Evolutionary conservation across 164 flowering plant genomes (phyloP).

Genomic region (Vitis rotundifolia): DNA sequence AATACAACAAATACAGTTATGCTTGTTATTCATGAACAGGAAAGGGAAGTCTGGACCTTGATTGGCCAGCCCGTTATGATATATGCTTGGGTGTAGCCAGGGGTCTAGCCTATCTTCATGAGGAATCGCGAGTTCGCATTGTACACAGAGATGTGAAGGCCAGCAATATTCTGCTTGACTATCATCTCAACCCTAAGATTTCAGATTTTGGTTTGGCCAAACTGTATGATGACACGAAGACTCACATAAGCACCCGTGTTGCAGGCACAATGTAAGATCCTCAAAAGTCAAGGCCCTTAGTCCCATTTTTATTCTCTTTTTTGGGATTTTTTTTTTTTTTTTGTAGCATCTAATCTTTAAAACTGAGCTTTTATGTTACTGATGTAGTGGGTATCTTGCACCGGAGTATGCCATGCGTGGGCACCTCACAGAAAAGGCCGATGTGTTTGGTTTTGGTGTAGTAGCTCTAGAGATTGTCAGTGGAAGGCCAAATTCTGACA

Average conservation of each 20-base stretch:
- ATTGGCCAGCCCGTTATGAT: slow-evolving; percentile 58
- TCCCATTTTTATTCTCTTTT: background rate
- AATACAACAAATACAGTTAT: background rate
- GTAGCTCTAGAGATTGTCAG: slow-evolving; percentile 58
- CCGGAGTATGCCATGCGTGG: slow-evolving; percentile 70
- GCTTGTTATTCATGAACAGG: slow-evolving; percentile 34
- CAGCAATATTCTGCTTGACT: slow-evolving; percentile 75
- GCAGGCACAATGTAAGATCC: slow-evolving; percentile 64
- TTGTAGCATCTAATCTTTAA: background rate
- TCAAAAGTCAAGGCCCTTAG: background rate
- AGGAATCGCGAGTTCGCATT: slow-evolving; percentile 67
- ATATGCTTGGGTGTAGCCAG: slow-evolving; percentile 78
- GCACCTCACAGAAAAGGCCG: slow-evolving; percentile 67
- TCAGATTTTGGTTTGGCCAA: slow-evolving; percentile 79
- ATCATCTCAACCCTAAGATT: slow-evolving; percentile 57
- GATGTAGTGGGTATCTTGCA: slow-evolving; percentile 61
- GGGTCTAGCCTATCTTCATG: slow-evolving; percentile 81
- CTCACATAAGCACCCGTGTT: slow-evolving; percentile 65
- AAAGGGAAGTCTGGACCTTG: slow-evolving; percentile 35
- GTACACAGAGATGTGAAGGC: slow-evolving; percentile 86
- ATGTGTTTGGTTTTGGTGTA: slow-evolving; percentile 57
- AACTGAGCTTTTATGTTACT: background rate
- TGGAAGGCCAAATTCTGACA: slow-evolving; percentile 54
- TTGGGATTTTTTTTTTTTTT: background rate
- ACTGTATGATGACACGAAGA: slow-evolving; percentile 61